Evolutionary conservation across 2,329 filamentous ascomycete genomes (phyloP), one percentile per base, ranked within the genome.

Genomic region (Thielaviopsis ethacetica): DNA sequence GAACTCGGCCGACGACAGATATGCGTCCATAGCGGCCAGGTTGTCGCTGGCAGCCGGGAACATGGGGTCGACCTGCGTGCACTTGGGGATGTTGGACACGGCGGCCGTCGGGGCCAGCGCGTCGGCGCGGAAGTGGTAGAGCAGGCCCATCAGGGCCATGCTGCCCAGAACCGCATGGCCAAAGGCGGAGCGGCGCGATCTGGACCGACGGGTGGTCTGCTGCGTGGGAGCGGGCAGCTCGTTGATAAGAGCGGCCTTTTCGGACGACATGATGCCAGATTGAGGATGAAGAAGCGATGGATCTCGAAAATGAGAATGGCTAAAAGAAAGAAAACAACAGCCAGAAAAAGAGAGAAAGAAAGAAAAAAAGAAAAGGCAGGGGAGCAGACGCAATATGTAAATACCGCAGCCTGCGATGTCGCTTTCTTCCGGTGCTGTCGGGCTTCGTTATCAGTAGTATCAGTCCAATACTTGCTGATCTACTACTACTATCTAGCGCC

Each of bases 21-120:
- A 68, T 2, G 63, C 61, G 53, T 71, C 69, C 66, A 72, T 68
- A 50, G 66, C 57, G 17, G 62, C 63, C 34, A 71, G 66, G 3
- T 64, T 62, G 0, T 65, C 54, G 7, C 62, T 68, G 53, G 64
- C 61, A 26, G 60, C 61, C 0, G 70, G 70, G 47, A 67, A 61
- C 27, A 72, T 65, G 26, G 70, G 67, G 21, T 66, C 65, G 44
- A 70, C 67, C 63, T 72, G 70, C 5, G 62, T 63, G 49, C 70
- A 72, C 62, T 68, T 65, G 2, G 56, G 30, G 15, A 47, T 47
- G 10, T 57, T 27, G 17, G 57, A 50, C 5, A 38, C 26, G 4
- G 54, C 12, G 19, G 54, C 12, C 12, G 21, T 26, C n/a, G 41
- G 2, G n/a, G 44, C n/a, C 44, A 49, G 44, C 17, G 44, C 9